A percentile compares a stretch with the other conserved stretches of the same genome.
phyloP scores from a whole-genome alignment of 768 basidiomycete species.

The Leccinum uliginosum region DNA sequence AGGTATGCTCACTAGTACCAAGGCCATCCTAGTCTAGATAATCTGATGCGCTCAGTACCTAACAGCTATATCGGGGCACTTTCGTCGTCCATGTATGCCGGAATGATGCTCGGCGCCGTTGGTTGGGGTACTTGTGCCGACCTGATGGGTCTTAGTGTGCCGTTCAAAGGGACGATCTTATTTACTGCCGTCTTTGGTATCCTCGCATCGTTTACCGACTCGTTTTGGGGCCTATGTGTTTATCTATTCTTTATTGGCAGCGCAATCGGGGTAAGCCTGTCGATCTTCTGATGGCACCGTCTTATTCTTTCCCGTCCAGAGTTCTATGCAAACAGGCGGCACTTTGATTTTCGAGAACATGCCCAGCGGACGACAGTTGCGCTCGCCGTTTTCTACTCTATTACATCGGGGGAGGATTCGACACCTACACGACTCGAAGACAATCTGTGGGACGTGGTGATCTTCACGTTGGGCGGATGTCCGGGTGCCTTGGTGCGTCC shows the following conservation, averaged over 20 bases:
- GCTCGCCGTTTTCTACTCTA: conserved; percentile 85
- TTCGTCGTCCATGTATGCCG: conserved; percentile 85
- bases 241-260: conserved; percentile 86
- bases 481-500: conserved; percentile 72
- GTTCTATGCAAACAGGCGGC: conserved; percentile 96
- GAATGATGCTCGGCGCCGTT: conserved; percentile 96
- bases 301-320: conserved; percentile 38
- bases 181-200: conserved; percentile 89
- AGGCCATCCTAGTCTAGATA: neutral
- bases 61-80: conserved; percentile 75
- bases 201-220: conserved; percentile 66
- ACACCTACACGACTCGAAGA: conserved; percentile 48
- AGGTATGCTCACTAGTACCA: conserved; percentile 34
- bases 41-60: conserved; percentile 43
- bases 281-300: neutral
- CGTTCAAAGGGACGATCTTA: conserved; percentile 90
- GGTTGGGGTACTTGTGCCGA: conserved; percentile 95
- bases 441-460: conserved; percentile 80
- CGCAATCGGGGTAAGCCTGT: conserved; percentile 76
- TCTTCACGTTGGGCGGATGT: conserved; percentile 80
- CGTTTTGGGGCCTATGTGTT: conserved; percentile 66
- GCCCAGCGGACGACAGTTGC: conserved; percentile 85
- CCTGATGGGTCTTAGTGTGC: conserved; percentile 78
- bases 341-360: conserved; percentile 90
- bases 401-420: conserved; percentile 20